Conservation (phyloP, 306 rosid genomes). For the Luffa aegyptiaca region DNA sequence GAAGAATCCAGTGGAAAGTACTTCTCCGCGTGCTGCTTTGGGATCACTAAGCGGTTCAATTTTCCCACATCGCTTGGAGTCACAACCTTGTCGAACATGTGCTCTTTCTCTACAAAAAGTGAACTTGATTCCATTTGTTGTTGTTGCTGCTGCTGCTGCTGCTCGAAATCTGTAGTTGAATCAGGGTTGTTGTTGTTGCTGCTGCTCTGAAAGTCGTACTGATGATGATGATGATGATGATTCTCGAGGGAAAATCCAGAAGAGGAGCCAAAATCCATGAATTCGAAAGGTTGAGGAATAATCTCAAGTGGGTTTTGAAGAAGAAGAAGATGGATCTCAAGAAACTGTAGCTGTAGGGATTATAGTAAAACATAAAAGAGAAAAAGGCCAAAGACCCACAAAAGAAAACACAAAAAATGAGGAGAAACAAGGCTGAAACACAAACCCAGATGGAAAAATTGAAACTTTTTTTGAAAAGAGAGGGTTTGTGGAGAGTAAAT, state of each 20-base stretch:
- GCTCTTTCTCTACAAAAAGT: slow-evolving; percentile 19
- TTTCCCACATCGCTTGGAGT: slow-evolving; percentile 48
- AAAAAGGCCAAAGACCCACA: not conserved
- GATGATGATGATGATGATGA: not conserved
- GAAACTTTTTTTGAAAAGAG: not conserved
- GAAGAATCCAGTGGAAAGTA: slow-evolving; percentile 45
- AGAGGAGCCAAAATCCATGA: slow-evolving; percentile 4
- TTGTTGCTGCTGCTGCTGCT: not conserved
- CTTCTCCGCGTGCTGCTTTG: slow-evolving; percentile 40
- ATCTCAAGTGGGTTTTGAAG: not conserved
- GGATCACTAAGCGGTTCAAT: slow-evolving; percentile 34
- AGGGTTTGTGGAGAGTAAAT: not conserved
- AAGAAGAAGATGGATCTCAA: not conserved
- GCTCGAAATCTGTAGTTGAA: not conserved
- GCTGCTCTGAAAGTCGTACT: not conserved
- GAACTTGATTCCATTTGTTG: not conserved
- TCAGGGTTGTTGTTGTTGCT: not conserved
- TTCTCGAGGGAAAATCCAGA: not conserved
- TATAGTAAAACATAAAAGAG: not conserved
- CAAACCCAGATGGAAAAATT: slow-evolving; percentile 2
- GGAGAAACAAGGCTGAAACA: not conserved
- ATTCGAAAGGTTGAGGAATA: not conserved
- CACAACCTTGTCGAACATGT: slow-evolving; percentile 40
- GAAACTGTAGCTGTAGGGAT: not conserved
- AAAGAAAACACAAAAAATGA: not conserved